These are phyloP conservation scores for Solidago caesia DNA, from an alignment of 129 eudicot species.

Conservation along the genomic window DNA sequence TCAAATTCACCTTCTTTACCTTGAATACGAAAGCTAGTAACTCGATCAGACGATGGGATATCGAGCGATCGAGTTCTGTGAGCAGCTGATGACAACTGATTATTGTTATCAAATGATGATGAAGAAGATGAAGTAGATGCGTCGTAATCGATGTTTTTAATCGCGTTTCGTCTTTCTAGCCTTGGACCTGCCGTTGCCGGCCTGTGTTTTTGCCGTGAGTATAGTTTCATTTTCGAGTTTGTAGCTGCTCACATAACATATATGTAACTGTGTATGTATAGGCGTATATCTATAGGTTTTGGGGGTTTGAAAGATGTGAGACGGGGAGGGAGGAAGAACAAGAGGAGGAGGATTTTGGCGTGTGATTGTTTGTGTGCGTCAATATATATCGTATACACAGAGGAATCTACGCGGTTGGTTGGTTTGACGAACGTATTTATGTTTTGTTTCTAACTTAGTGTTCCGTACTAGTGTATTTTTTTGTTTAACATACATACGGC, in stretches of 20 bases:
- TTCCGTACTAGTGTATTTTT: too few species aligned
- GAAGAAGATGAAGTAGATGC: constrained; percentile 37
- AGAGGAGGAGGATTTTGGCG: not conserved
- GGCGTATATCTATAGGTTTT: not conserved
- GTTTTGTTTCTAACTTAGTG: not conserved
- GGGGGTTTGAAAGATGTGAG: not conserved
- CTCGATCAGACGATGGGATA: constrained; percentile 25
- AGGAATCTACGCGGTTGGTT: constrained; percentile 4
- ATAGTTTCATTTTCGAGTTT: constrained; percentile 30
- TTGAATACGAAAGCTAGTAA: constrained; percentile 52
- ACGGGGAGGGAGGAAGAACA: not conserved
- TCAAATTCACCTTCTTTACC: constrained; percentile 69
- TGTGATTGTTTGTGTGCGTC: not conserved
- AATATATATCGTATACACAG: not conserved
- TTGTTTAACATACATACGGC: too few species aligned
- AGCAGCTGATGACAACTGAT: constrained; percentile 18
- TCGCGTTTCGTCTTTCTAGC: constrained; percentile 61
- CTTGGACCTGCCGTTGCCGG: constrained; percentile 27
- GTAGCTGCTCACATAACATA: not conserved
- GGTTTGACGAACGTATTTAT: constrained; percentile 16
- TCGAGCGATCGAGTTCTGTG: constrained; percentile 54
- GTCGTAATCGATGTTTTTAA: constrained; percentile 62
- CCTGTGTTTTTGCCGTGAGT: constrained; percentile 28
- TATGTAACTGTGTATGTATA: not conserved
- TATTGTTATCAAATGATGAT: constrained; percentile 38